Evolutionary conservation across 345 rosid genomes (phyloP).

Genomic region (Toxicodendron radicans): DNA sequence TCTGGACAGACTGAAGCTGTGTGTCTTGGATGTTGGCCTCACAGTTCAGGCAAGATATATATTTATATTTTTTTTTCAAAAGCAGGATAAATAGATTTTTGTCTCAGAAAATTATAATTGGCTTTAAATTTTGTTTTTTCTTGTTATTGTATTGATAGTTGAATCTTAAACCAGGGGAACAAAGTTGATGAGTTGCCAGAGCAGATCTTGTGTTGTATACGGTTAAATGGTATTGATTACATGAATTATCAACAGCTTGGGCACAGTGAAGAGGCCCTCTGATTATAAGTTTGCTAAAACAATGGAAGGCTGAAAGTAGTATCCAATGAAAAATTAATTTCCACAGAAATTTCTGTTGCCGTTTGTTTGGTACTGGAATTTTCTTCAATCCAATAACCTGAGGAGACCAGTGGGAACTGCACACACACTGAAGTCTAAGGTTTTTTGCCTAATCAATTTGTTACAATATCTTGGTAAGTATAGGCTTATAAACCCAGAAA

Average conservation of each 20-base stretch:
- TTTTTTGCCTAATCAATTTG: neutral
- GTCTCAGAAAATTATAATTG: neutral
- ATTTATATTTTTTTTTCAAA: neutral
- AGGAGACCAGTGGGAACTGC: neutral
- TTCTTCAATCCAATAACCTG: neutral
- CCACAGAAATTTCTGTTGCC: slow-evolving; percentile 1
- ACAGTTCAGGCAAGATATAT: slow-evolving; percentile 71
- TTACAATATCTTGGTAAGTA: neutral
- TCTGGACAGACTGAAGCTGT: slow-evolving; percentile 69
- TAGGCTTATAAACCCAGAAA: neutral
- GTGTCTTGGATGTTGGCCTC: slow-evolving; percentile 86
- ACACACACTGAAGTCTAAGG: no score
- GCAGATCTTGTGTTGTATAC: slow-evolving; percentile 78
- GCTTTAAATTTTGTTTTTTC: slow-evolving; percentile 2
- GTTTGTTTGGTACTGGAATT: neutral
- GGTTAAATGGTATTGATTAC: slow-evolving; percentile 77
- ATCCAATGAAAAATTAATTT: slow-evolving; percentile 25
- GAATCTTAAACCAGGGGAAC: slow-evolving; percentile 58
- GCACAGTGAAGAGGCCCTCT: slow-evolving; percentile 41
- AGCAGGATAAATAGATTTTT: neutral
- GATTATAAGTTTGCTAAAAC: slow-evolving; percentile 24
- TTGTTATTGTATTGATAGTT: neutral
- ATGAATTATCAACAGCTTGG: slow-evolving; percentile 65
- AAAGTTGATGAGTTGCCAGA: slow-evolving; percentile 93
- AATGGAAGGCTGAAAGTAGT: slow-evolving; percentile 14